phyloP scores from a whole-genome alignment of 192 early-diverging fungal species.

The Thoreauomyces humboldtii region DNA sequence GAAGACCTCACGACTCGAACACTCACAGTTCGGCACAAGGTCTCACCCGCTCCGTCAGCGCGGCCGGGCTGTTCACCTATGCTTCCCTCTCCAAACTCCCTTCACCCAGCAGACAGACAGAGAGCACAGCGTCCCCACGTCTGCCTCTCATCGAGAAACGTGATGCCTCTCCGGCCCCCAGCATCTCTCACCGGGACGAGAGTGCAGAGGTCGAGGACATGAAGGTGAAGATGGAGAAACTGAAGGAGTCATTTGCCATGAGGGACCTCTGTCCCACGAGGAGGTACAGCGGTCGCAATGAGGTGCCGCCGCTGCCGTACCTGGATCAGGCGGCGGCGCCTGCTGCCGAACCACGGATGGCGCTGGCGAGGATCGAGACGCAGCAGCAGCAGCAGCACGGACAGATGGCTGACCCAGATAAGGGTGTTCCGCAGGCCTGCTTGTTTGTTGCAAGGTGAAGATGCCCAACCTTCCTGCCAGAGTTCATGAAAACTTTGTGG shows the following conservation, averaged over 20 bases:
- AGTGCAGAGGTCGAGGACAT: background rate
- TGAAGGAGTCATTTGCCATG: background rate
- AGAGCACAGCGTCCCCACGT: too few relatives aligned
- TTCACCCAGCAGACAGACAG: too few relatives aligned
- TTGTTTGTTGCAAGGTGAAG: constrained; percentile 73
- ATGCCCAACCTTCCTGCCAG: background rate
- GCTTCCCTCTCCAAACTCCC: too few relatives aligned
- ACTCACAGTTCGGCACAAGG: background rate
- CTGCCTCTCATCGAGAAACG: too few relatives aligned
- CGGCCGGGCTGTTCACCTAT: background rate
- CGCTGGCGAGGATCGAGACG: too few relatives aligned
- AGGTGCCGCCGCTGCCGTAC: background rate
- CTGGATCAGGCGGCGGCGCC: background rate
- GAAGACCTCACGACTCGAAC: too few relatives aligned
- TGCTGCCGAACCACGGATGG: background rate
- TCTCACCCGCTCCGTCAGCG: background rate
- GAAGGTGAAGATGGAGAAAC: background rate
- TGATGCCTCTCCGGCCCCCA: too few relatives aligned
- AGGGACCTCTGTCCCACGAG: background rate
- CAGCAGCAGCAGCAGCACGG: too few relatives aligned
- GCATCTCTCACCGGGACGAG: too few relatives aligned
- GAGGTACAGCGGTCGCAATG: background rate
- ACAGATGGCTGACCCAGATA: constrained; percentile 3
- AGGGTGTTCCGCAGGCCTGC: constrained; percentile 53
- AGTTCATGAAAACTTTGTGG: background rate